Base-by-base conservation (phyloP, 2,329 filamentous ascomycete species). In the Lithohypha guttulata region DNA sequence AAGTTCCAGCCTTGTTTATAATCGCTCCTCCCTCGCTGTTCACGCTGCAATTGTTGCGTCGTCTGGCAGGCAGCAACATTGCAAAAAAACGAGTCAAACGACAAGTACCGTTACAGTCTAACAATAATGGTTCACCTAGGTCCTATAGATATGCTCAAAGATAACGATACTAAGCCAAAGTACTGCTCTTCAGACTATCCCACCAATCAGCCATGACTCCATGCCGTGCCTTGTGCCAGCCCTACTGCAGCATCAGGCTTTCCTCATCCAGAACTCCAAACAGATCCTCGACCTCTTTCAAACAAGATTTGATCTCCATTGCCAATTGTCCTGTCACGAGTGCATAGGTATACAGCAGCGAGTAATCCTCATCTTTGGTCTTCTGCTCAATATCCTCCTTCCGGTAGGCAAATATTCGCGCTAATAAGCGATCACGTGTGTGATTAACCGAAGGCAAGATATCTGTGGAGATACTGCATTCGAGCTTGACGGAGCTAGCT, bases 401-500 rank as follows among this genome's bases (percentile, higher is more conserved):
- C 41, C 89, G 71, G 60, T 91, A 96, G 53, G 81, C 77, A 52
- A 93, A 91, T 26, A 95, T 82, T 61, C 84, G 89, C 14, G 84
- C 82, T 15, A 98, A 68, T 31, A 96, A 65, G 42, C 83, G 70
- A 56, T 98, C 87, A 47, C 91, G 75, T 27, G 80, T 77, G 55
- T 82, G 76, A 34, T 82, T 77, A 21, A 93, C 82, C 45, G 79
- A 86, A 0, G 91, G 91, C 28, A 96, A 69, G 9, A 83, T 84
- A 55, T 95, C 86, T 19, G 35, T 47, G 23, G 82, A 89, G 42
- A 98, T 69, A 0, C 91, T 87, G 53, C 94, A 96, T 61, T 94
- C 87, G 6, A 96, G 71, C 69, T 93, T 94, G 64, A 96, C 77
- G 10, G 84, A 93, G 28, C 83, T 91, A 1, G 91, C 91, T 46